Conservation (phyloP, 805 yeast genomes). For the Myxozyma lipomycoides region DNA sequence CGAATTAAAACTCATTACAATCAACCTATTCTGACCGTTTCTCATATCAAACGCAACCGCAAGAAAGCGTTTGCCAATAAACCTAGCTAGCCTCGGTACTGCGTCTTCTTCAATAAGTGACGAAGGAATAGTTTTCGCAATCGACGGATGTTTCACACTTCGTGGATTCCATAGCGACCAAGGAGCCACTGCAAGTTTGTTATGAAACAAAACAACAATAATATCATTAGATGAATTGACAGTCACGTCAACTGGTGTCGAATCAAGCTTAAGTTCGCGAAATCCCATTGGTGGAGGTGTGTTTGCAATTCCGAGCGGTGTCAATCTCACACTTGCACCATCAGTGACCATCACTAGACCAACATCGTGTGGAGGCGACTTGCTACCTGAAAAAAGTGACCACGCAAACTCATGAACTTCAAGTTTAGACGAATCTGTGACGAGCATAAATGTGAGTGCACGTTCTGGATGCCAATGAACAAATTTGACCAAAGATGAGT, state of each 20-base stretch:
- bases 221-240: conserved; percentile 55
- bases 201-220: conserved; percentile 55
- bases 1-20: conserved; percentile 5
- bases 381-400: conserved; percentile 63
- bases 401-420: conserved; percentile 67
- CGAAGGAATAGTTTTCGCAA: conserved; percentile 11
- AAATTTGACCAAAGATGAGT: conserved; percentile 31
- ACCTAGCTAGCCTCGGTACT: conserved; percentile 58
- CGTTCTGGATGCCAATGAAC: conserved; percentile 84
- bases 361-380: conserved; percentile 59
- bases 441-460: conserved; percentile 64
- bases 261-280: conserved; percentile 56
- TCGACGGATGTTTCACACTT: conserved; percentile 18
- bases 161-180: conserved; percentile 30
- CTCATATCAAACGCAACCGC: conserved; percentile 56
- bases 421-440: conserved; percentile 41
- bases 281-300: conserved; percentile 93
- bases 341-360: conserved; percentile 83
- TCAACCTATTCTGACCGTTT: conserved; percentile 4
- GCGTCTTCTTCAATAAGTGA: conserved; percentile 7
- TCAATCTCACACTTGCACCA: conserved; percentile 60
- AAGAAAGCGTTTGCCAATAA: conserved; percentile 48
- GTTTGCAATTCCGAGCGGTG: conserved; percentile 79
- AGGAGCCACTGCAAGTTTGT: conserved; percentile 46
- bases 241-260: conserved; percentile 61